Conservation (phyloP, 75 land plant species). For the Cunninghamia lanceolata region DNA sequence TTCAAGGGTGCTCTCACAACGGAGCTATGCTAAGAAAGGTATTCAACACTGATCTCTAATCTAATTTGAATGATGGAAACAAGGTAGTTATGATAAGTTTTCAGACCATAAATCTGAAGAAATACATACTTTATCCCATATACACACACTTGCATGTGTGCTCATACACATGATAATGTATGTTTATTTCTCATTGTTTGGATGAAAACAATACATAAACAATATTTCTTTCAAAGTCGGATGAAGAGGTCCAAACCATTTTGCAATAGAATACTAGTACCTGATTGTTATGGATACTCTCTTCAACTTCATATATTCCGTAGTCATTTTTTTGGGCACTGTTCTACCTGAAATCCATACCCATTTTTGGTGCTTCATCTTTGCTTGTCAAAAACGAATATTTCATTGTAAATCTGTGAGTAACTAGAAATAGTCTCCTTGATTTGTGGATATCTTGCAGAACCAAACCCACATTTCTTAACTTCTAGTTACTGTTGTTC, state of each 20-base stretch:
- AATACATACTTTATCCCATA: not conserved
- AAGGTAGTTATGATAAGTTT: not conserved
- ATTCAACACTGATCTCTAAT: not conserved
- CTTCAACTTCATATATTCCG: not conserved
- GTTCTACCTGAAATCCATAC: not conserved
- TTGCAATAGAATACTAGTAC: not conserved
- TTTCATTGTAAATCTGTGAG: not conserved
- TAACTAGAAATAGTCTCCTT: not conserved
- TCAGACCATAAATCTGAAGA: not conserved
- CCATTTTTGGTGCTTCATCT: not conserved
- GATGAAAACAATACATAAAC: not conserved
- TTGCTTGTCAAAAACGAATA: not conserved
- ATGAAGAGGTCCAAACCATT: not conserved
- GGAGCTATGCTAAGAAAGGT: slow-evolving; percentile 92
- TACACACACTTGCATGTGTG: not conserved
- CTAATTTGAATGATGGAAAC: not conserved
- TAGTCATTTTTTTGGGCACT: not conserved
- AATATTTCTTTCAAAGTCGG: not conserved
- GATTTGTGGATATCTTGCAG: not conserved
- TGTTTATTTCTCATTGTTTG: not conserved
- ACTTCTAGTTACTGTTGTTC: no score
- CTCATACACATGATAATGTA: not conserved
- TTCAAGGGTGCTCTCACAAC: slow-evolving; percentile 61
- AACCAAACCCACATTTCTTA: no score
- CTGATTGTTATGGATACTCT: not conserved